These are phyloP conservation scores for Actinomortierella ambigua DNA, from an alignment of 371 early-diverging fungal genomes.

Conservation along the genomic window DNA sequence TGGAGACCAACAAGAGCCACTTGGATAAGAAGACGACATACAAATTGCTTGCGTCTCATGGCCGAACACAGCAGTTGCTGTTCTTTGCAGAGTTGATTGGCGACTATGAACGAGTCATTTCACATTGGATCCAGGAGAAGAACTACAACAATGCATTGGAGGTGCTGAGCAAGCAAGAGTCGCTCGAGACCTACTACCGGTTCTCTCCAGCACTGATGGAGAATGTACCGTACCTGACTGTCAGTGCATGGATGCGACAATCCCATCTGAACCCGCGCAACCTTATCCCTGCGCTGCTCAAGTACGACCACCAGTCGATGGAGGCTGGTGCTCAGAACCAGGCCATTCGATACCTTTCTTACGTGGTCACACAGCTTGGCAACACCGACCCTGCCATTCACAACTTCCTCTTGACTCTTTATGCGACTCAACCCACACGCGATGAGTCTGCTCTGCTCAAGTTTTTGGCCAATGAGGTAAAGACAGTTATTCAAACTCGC, in stretches of 20 bases:
- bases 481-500: no score
- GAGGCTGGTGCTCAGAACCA: slow-evolving; percentile 66
- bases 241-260: slow-evolving; percentile 85
- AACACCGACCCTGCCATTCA: slow-evolving; percentile 89
- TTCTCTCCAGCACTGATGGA: slow-evolving; percentile 85
- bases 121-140: slow-evolving; percentile 78
- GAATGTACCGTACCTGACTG: slow-evolving; percentile 77
- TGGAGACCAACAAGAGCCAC: slow-evolving; percentile 65
- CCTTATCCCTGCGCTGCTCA: slow-evolving; percentile 89
- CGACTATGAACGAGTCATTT: slow-evolving; percentile 82
- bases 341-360: slow-evolving; percentile 86
- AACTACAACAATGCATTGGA: slow-evolving; percentile 77
- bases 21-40: slow-evolving; percentile 76
- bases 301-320: slow-evolving; percentile 62
- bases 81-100: slow-evolving; percentile 79
- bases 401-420: slow-evolving; percentile 87
- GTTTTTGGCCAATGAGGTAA: slow-evolving; percentile 74
- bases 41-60: slow-evolving; percentile 83
- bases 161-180: slow-evolving; percentile 73
- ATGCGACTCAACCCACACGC: slow-evolving; percentile 71
- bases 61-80: slow-evolving; percentile 75
- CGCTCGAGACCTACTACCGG: slow-evolving; percentile 82
- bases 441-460: slow-evolving; percentile 69
- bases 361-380: slow-evolving; percentile 74
- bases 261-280: slow-evolving; percentile 78